Percentiles rank a stretch among this genome's conserved stretches.
Conservation (phyloP, 305 asterid species). For the Fraxinus angustifolia region DNA sequence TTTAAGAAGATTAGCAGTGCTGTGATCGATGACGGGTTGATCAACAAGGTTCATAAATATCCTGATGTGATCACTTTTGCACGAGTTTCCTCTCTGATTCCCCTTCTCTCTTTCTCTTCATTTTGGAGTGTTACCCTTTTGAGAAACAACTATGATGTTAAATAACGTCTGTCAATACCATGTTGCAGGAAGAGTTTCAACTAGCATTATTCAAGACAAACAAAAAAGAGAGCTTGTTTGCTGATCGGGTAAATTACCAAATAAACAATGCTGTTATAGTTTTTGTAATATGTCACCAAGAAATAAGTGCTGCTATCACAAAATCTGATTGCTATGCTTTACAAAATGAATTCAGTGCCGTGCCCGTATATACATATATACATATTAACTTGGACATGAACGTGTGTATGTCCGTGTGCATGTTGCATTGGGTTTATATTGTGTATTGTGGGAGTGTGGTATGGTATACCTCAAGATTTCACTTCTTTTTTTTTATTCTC, state of each 20-base stretch:
- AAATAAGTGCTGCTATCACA: background rate
- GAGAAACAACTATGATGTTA: background rate
- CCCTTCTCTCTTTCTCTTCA: background rate
- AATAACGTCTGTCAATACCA: constrained; percentile 13
- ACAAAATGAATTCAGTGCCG: background rate
- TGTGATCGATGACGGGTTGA: constrained; percentile 94
- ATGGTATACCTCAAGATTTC: background rate
- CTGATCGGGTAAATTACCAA: constrained; percentile 67
- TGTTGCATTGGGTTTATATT: background rate
- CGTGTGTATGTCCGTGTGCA: background rate
- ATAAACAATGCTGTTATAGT: constrained; percentile 4
- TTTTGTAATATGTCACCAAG: background rate
- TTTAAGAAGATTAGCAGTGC: constrained; percentile 99
- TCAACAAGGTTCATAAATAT: constrained; percentile 64
- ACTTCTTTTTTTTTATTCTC: background rate
- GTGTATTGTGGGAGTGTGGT: background rate
- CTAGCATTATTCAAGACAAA: constrained; percentile 95
- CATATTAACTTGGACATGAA: background rate
- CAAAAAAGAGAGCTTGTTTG: constrained; percentile 95
- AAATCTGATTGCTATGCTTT: background rate
- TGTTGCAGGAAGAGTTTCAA: constrained; percentile 94
- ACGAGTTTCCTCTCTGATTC: background rate
- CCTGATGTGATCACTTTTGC: constrained; percentile 2
- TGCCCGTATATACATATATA: background rate
- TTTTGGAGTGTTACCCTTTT: constrained; percentile 1